A percentile compares a stretch with the other conserved stretches of the same genome.
Conservation (phyloP, 768 basidiomycete species). For the Lactarius indigo region DNA sequence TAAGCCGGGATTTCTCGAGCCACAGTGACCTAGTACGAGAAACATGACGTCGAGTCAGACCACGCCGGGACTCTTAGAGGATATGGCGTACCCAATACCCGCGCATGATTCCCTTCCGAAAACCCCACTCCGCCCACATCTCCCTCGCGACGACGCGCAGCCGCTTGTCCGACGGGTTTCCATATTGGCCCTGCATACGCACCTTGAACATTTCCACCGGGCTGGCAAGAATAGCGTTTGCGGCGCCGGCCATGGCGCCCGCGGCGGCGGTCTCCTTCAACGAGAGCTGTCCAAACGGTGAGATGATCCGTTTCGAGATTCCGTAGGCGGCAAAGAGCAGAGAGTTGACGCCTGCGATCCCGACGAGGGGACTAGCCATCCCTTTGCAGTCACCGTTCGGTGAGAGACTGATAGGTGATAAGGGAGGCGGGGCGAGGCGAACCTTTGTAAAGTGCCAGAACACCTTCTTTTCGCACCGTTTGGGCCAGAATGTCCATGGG, state of each 20-base stretch:
- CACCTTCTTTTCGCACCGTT: constrained; percentile 82
- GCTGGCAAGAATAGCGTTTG: constrained; percentile 85
- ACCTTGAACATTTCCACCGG: constrained; percentile 99
- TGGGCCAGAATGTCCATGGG: constrained; percentile 87
- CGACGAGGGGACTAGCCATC: constrained; percentile 87
- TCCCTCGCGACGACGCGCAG: constrained; percentile 68
- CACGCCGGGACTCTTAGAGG: neutral
- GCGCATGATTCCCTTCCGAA: constrained; percentile 87
- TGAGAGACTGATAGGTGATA: neutral
- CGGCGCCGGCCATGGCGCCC: constrained; percentile 90
- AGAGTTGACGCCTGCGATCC: constrained; percentile 95
- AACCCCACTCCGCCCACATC: constrained; percentile 86
- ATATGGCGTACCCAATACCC: constrained; percentile 80
- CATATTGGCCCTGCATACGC: constrained; percentile 96
- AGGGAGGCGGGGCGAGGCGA: constrained; percentile 8
- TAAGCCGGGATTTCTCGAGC: constrained; percentile 95
- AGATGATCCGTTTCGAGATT: constrained; percentile 75
- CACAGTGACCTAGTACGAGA: constrained; percentile 65
- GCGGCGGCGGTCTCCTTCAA: constrained; percentile 78
- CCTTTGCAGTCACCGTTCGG: constrained; percentile 41
- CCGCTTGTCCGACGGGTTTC: constrained; percentile 71
- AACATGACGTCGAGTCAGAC: neutral
- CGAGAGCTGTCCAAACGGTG: constrained; percentile 83
- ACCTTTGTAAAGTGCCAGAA: constrained; percentile 96
- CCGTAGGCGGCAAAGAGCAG: constrained; percentile 90